These are phyloP conservation scores for Phytophthora palmivora DNA, from an alignment of 352 stramenopile species.

Conservation along the genomic window DNA sequence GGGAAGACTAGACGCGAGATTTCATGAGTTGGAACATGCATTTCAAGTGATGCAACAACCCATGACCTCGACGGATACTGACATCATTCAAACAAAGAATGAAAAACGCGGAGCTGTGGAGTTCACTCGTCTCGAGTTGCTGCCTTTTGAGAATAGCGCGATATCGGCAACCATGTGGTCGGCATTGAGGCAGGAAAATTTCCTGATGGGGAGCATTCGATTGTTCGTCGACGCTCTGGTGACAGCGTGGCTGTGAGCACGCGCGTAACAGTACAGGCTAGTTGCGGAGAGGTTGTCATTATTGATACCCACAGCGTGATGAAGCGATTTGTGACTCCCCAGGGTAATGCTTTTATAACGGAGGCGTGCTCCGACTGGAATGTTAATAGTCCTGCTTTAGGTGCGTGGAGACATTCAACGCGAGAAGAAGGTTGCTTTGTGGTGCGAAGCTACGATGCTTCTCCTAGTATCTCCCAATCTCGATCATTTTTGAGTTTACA, in stretches of 20 bases:
- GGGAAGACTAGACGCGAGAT: constrained; percentile 13
- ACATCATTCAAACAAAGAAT: constrained; percentile 5
- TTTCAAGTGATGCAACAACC: constrained; percentile 4
- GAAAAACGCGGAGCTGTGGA: neutral
- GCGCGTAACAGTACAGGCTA: constrained; percentile 2
- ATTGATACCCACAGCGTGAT: constrained; percentile 17
- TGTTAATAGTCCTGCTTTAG: neutral
- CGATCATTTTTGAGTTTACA: constrained; percentile 6
- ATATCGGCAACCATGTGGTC: constrained; percentile 16
- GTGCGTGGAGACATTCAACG: constrained; percentile 1
- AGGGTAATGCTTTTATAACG: constrained; percentile 4
- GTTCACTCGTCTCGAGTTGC: constrained; percentile 7
- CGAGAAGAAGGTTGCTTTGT: constrained; percentile 18
- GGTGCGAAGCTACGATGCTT: constrained; percentile 2
- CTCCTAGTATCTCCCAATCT: constrained; percentile 5
- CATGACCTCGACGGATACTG: constrained; percentile 5
- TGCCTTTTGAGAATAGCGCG: constrained; percentile 16
- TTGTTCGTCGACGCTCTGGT: constrained; percentile 3
- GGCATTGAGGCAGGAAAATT: constrained; percentile 9
- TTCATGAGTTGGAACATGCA: constrained; percentile 2
- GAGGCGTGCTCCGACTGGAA: constrained; percentile 17
- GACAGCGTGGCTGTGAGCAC: constrained; percentile 17
- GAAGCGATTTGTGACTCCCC: constrained; percentile 16
- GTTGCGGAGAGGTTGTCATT: neutral
- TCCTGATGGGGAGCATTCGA: constrained; percentile 7